phyloP scores from a whole-genome alignment of 140 eudicot species.

The Cichorium intybus region DNA sequence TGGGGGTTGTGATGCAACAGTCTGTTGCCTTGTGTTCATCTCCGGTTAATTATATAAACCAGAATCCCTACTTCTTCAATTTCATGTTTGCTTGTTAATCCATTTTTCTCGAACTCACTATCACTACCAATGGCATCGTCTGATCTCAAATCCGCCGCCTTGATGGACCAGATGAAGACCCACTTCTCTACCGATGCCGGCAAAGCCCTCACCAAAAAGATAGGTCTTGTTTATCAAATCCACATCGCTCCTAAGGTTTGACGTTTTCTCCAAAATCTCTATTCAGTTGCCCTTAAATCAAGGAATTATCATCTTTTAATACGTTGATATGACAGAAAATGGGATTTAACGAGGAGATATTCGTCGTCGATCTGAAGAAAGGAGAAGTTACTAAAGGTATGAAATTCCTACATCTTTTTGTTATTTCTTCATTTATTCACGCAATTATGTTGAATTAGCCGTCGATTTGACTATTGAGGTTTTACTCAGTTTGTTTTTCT shows the following conservation, averaged over 20 bases:
- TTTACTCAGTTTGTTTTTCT: background rate
- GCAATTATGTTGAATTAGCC: background rate
- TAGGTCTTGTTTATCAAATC: slow-evolving; percentile 78
- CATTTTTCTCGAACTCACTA: background rate
- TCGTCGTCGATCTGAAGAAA: slow-evolving; percentile 84
- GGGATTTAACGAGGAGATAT: slow-evolving; percentile 75
- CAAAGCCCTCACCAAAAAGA: slow-evolving; percentile 57
- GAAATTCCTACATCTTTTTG: background rate
- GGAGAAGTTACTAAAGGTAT: slow-evolving; percentile 90
- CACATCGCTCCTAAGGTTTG: slow-evolving; percentile 85
- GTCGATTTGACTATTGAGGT: background rate
- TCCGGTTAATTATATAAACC: slow-evolving; percentile 19
- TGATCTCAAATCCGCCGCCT: slow-evolving; percentile 72
- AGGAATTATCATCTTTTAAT: background rate
- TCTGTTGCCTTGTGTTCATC: background rate
- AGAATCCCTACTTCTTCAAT: background rate
- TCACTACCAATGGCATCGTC: slow-evolving; percentile 27
- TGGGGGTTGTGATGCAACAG: background rate
- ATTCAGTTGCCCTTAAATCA: background rate
- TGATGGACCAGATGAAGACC: slow-evolving; percentile 84
- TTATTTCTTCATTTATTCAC: background rate
- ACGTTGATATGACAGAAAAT: slow-evolving; percentile 53
- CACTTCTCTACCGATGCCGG: slow-evolving; percentile 81
- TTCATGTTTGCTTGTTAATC: slow-evolving; percentile 13
- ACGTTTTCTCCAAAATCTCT: background rate